These are phyloP conservation scores for Candida maesae DNA, from an alignment of 805 yeast species.

Conservation along the genomic window DNA sequence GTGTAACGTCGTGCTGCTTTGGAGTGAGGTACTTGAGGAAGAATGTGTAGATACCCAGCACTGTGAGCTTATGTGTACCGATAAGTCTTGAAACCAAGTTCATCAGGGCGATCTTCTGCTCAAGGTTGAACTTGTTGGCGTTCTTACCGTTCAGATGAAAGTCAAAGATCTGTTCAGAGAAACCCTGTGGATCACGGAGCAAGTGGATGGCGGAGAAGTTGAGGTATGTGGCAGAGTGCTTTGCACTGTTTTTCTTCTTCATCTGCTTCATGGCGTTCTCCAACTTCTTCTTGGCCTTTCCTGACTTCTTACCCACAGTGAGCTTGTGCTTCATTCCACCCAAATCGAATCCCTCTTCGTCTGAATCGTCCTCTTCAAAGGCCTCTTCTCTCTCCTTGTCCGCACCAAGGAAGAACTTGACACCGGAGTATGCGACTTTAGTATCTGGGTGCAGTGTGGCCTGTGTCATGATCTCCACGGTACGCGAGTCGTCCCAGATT, in stretches of 20 bases:
- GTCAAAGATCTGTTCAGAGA: conserved; percentile 80
- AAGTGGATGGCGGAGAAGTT: conserved; percentile 95
- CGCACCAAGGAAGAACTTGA: conserved; percentile 87
- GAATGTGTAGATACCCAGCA: conserved; percentile 84
- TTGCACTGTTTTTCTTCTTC: conserved; percentile 60
- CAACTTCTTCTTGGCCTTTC: conserved; percentile 76
- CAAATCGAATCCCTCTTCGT: conserved; percentile 73
- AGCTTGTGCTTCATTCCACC: conserved; percentile 72
- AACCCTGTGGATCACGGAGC: conserved; percentile 95
- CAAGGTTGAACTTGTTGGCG: conserved; percentile 69
- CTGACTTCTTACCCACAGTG: conserved; percentile 76
- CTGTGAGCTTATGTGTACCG: conserved; percentile 91
- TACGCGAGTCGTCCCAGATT: conserved; percentile 95
- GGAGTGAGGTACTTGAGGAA: conserved; percentile 90
- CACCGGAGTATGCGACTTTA: conserved; percentile 88
- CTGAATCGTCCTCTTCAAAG: conserved; percentile 65
- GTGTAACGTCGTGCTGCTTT: conserved; percentile 91
- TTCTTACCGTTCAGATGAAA: conserved; percentile 69
- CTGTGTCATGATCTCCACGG: conserved; percentile 97
- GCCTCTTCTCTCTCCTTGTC: conserved; percentile 90
- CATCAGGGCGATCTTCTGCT: conserved; percentile 85
- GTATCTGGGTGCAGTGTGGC: conserved; percentile 85
- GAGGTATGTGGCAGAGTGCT: conserved; percentile 60
- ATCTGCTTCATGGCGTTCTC: conserved; percentile 67
- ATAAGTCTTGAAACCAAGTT: conserved; percentile 83